phyloP scores from a whole-genome alignment of 768 basidiomycete species.

The Russula sp. region DNA sequence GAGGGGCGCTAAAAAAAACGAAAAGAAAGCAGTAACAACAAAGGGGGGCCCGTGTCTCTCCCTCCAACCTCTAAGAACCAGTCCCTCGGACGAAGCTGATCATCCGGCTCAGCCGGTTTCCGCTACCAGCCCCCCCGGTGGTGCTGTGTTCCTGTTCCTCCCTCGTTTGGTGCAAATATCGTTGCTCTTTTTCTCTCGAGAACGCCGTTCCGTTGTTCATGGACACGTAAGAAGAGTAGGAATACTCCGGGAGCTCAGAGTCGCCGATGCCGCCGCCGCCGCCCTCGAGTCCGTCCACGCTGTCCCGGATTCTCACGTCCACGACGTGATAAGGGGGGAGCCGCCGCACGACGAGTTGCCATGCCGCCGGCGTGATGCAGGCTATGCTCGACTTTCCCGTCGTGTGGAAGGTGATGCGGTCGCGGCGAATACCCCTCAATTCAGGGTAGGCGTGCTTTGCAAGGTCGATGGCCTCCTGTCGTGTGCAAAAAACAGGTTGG shows the following conservation, averaged over 20 bases:
- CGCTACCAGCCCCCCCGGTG: neutral
- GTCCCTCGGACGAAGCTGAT: slow-evolving; percentile 12
- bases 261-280: no score
- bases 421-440: slow-evolving; percentile 8
- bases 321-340: slow-evolving; percentile 17
- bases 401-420: slow-evolving; percentile 17
- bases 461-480: slow-evolving; percentile 15
- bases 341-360: slow-evolving; percentile 19
- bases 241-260: slow-evolving; percentile 8
- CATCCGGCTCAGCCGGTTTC: slow-evolving; percentile 12
- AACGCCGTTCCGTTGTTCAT: neutral
- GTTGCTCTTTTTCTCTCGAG: slow-evolving; percentile 5
- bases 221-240: neutral
- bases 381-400: slow-evolving; percentile 19
- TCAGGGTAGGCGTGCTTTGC: slow-evolving; percentile 17
- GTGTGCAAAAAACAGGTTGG: neutral
- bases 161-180: neutral
- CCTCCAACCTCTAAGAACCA: neutral
- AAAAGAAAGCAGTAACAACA: no score
- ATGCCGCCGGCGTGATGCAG: slow-evolving; percentile 18
- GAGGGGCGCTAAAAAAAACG: no score
- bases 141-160: neutral
- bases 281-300: neutral
- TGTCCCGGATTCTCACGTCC: slow-evolving; percentile 15
- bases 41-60: no score